Evolutionary conservation across 257 asterid genomes (phyloP).

Genomic region (Dorcoceras hygrometricum): DNA sequence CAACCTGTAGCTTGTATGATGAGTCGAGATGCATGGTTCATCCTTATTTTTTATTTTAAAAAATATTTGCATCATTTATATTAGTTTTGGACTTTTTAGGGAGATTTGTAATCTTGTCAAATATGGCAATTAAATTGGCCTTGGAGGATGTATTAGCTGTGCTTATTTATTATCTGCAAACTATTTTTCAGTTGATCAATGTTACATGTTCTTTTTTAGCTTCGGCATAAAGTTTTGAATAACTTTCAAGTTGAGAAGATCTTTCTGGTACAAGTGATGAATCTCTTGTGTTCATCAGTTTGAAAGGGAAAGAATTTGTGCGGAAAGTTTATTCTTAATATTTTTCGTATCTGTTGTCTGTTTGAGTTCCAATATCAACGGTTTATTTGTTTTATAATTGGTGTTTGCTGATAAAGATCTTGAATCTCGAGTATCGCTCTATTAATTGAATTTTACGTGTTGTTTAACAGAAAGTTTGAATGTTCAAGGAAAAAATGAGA

Average conservation of each 20-base stretch:
- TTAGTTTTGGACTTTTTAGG: not conserved
- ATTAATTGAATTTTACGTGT: not conserved
- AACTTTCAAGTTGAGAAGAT: not conserved
- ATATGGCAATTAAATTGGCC: not conserved
- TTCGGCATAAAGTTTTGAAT: not conserved
- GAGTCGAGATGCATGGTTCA: not conserved
- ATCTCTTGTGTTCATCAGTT: not conserved
- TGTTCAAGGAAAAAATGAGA: slow-evolving; percentile 35
- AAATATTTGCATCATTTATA: not conserved
- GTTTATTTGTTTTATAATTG: not conserved
- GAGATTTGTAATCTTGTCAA: not conserved
- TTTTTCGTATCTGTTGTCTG: not conserved
- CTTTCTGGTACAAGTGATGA: not conserved
- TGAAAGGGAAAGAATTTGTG: not conserved
- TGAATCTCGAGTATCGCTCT: not conserved
- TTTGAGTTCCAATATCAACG: not conserved
- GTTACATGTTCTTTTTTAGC: too few relatives aligned
- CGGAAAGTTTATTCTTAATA: not conserved
- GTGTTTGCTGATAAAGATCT: not conserved
- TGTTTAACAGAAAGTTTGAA: slow-evolving; percentile 17
- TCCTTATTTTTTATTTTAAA: too few relatives aligned
- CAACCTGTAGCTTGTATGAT: not conserved
- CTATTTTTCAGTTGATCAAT: not conserved
- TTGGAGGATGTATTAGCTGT: not conserved
- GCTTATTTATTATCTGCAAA: not conserved